A percentile compares a stretch with the other conserved stretches of the same genome.
These are phyloP conservation scores for Rosa chinensis DNA, from an alignment of 306 rosid genomes.

Conservation along the genomic window DNA sequence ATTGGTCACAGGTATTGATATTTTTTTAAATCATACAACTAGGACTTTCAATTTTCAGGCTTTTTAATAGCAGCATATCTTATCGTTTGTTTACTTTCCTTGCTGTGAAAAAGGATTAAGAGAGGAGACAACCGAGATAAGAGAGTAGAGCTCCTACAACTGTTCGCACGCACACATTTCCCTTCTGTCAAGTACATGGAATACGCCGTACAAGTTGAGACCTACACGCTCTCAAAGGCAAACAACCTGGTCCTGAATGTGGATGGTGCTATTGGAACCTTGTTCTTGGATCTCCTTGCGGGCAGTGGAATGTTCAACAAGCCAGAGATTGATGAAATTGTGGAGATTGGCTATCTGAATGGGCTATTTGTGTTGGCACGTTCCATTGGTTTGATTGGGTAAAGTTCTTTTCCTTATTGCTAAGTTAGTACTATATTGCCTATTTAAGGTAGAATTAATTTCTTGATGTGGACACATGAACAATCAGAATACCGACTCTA, in stretches of 20 bases:
- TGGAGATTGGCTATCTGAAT: conserved; percentile 93
- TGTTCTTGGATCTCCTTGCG: conserved; percentile 97
- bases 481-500: conserved; percentile 23
- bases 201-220: conserved; percentile 91
- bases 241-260: conserved; percentile 95
- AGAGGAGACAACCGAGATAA: conserved; percentile 95
- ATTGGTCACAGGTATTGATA: conserved; percentile 86
- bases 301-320: conserved; percentile 97
- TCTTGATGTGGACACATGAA: conserved; percentile 13
- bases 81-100: conserved; percentile 25
- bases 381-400: conserved; percentile 97
- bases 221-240: conserved; percentile 94
- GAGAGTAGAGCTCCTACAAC: conserved; percentile 94
- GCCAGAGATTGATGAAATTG: conserved; percentile 88
- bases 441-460: conserved; percentile 28
- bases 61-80: conserved; percentile 21
- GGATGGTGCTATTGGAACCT: conserved; percentile 96
- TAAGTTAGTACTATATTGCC: neutral
- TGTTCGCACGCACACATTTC: conserved; percentile 84
- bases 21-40: neutral
- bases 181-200: conserved; percentile 98
- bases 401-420: conserved; percentile 20
- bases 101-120: conserved; percentile 75
- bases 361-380: conserved; percentile 98
- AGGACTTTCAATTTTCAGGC: conserved; percentile 3